A percentile compares a stretch with the other conserved stretches of the same genome.
Conservation (phyloP, 2,329 filamentous ascomycete genomes). For the Seiridium unicorne region DNA sequence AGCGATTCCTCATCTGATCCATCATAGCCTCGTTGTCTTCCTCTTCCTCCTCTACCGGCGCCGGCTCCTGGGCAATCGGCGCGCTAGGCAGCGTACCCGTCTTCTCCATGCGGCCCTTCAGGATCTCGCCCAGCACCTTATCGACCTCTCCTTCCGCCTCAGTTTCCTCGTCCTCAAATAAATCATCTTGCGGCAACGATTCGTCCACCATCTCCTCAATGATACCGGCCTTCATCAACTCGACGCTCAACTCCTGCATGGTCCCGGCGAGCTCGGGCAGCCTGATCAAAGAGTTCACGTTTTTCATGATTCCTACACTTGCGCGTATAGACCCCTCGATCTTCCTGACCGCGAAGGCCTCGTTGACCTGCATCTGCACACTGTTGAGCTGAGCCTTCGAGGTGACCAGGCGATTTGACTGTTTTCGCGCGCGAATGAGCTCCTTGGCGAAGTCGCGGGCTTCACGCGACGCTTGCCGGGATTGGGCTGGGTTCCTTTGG, state of each 20-base stretch:
- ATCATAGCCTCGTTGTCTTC: slow-evolving; percentile 88
- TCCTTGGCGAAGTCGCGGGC: slow-evolving; percentile 87
- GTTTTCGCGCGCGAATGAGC: slow-evolving; percentile 78
- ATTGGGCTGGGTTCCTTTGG: slow-evolving; percentile 75
- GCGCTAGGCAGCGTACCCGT: slow-evolving; percentile 41
- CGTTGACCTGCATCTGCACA: slow-evolving; percentile 96
- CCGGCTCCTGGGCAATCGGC: slow-evolving; percentile 39
- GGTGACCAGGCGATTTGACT: slow-evolving; percentile 72
- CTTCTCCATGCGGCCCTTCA: slow-evolving; percentile 78
- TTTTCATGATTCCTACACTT: slow-evolving; percentile 92
- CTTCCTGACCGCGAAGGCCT: slow-evolving; percentile 92
- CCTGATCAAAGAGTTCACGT: slow-evolving; percentile 82
- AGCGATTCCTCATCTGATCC: slow-evolving; percentile 86
- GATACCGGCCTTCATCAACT: slow-evolving; percentile 91
- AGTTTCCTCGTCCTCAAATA: slow-evolving; percentile 72
- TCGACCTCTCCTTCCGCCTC: slow-evolving; percentile 81
- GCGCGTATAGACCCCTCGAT: slow-evolving; percentile 90
- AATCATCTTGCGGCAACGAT: slow-evolving; percentile 70
- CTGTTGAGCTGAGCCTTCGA: slow-evolving; percentile 88
- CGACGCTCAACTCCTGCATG: slow-evolving; percentile 83
- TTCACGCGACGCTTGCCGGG: slow-evolving; percentile 76
- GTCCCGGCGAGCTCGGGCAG: slow-evolving; percentile 85
- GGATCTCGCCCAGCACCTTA: slow-evolving; percentile 85
- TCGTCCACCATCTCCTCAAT: slow-evolving; percentile 98
- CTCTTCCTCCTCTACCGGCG: slow-evolving; percentile 62